These are phyloP conservation scores for Graphiopsis chlorocephala DNA, from an alignment of 2,329 filamentous ascomycete genomes.

Conservation along the genomic window DNA sequence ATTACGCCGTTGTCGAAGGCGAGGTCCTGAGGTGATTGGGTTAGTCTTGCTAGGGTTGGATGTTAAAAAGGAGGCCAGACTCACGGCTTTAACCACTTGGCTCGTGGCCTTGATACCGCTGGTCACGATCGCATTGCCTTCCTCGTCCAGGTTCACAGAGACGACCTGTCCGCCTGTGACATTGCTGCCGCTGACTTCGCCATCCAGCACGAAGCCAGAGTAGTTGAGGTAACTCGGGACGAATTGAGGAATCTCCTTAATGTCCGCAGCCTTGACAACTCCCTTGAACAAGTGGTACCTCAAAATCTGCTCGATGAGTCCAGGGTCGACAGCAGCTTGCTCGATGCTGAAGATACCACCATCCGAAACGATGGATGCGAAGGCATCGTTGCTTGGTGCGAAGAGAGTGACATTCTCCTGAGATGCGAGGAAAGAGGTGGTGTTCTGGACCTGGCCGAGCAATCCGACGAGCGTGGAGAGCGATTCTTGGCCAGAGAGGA, in stretches of 20 bases:
- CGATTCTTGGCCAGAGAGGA: slow-evolving; percentile 32
- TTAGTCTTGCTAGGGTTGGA: not conserved
- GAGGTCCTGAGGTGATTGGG: slow-evolving; percentile 18
- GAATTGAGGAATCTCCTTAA: slow-evolving; percentile 32
- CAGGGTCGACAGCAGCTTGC: slow-evolving; percentile 4
- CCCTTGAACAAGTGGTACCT: slow-evolving; percentile 58
- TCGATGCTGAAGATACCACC: slow-evolving; percentile 15
- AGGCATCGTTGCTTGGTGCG: slow-evolving; percentile 50
- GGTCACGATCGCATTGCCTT: slow-evolving; percentile 44
- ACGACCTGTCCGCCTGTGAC: slow-evolving; percentile 58
- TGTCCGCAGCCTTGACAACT: slow-evolving; percentile 36
- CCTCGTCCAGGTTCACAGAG: slow-evolving; percentile 33
- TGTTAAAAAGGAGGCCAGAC: slow-evolving; percentile 21
- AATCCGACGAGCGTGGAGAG: slow-evolving; percentile 36
- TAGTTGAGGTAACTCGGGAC: slow-evolving; percentile 37
- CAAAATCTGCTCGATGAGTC: slow-evolving; percentile 42
- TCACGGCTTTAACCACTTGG: slow-evolving; percentile 49
- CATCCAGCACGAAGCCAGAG: slow-evolving; percentile 11
- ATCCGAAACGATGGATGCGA: slow-evolving; percentile 17
- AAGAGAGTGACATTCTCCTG: slow-evolving; percentile 54
- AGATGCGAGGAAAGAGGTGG: slow-evolving; percentile 37
- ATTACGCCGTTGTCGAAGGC: slow-evolving; percentile 39
- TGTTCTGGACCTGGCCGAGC: slow-evolving; percentile 35
- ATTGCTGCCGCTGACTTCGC: slow-evolving; percentile 39
- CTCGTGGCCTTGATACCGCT: slow-evolving; percentile 46